Base-by-base conservation (phyloP, 805 yeast genomes). In the Starmerella davenportii region DNA sequence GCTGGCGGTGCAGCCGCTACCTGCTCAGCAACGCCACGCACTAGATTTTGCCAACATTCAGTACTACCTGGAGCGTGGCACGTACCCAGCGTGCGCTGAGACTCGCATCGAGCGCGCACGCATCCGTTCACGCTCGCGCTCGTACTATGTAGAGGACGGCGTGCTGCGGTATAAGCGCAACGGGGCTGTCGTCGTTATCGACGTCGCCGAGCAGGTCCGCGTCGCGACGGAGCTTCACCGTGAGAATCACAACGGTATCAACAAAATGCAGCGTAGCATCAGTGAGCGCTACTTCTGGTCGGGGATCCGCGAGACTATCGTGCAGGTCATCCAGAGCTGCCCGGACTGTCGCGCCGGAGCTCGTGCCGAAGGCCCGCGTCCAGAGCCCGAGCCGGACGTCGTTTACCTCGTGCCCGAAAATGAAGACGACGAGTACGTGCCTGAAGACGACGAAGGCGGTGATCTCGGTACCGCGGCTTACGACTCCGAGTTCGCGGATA, bases 261-360 rank as follows among this genome's bases (percentile, higher is more conserved):
- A 87, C 59, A 80, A 76, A 51, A 76, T 93, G 2, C 84, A 95
- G 0, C 62, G 87, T 0, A 60, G 69, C 15, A 70, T 90, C 15
- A 70, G 85, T 1, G 90, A 79, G 44, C 69, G 70, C 48, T 87
- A 79, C 49, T 93, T 82, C 56, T 87, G 96, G 95, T 71, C 82
- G 1, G 70, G 93, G 37, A 79, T 87, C 45, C 85, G 90, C 57
- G 82, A 73, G 40, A 81, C 94, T 0, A 95, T 80, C 1, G 74
- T 79, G 1, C 71, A 73, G 23, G 87, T 81, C 1, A 74, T 85
- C 38, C 65, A 76, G 39, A 70, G 73, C 43, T 90, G 96, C 55
- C 63, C 66, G 2, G 76, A 72, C 37, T 87, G 96, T 56, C 33
- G 40, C 15, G 45, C 42, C 5, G 37, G 40, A 21, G 37, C 35